Base-by-base conservation (phyloP, 2,329 filamentous ascomycete species). In the Fusarium irregulare region DNA sequence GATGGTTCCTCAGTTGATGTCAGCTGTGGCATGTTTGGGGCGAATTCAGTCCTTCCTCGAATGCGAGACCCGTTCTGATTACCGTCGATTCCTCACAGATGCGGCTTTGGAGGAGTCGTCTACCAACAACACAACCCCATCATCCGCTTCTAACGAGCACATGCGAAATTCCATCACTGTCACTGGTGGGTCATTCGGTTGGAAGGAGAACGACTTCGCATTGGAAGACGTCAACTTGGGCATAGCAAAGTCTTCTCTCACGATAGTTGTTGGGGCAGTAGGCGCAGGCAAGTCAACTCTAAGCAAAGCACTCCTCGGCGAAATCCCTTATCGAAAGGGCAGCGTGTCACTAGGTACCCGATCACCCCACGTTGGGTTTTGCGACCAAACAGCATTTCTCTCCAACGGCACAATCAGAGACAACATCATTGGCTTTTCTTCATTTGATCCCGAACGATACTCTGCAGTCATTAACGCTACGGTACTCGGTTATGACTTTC, bases 281-380 rank as follows among this genome's bases (percentile, higher is more conserved):
- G 77, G 73, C 1, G 77, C 72, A 11, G 77, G 78, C 0, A 79
- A 84, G 61, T 80, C 80, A 0, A 80, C 79, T 0, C 64, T 83
- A 1, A 76, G 77, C 58, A 81, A 80, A 27, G 78, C 77, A 0
- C 72, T 85, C 0, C 64, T 78, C 2, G 76, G 77, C 4, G 76
- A 78, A 21, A 65, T 76, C 0, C 73, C 75, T 1, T 54, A 70
- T 0, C 63, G 41, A 6, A 67, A 60, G 3, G 75, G 75, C 0
- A 62, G 48, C 4, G 66, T 75, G 0, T 53, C 44, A 0, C 13
- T 70, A 4, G 66, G 61, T 6, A 71, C 68, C 11, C 45, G 58
- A 5, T 56, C 42, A 1, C 62, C 71, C 5, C 64, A 56, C 4
- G 70, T 79, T 18, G 77, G 76, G 2, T 80, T 76, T 55, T 79